These are phyloP conservation scores for Paraleonurus japonicus DNA, from an alignment of 257 asterid species.

Conservation along the genomic window DNA sequence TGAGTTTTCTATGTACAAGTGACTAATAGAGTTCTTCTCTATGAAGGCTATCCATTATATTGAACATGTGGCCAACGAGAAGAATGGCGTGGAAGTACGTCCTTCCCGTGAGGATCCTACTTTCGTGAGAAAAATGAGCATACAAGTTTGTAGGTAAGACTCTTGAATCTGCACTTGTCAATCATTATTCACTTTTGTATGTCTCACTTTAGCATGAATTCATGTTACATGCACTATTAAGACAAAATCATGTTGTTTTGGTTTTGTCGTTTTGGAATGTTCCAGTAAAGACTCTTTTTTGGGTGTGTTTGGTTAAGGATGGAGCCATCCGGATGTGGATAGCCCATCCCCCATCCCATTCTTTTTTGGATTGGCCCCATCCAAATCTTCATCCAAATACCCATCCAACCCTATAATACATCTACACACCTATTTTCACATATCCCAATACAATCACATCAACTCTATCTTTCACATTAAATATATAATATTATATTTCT, in stretches of 20 bases:
- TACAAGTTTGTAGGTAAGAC: constrained; percentile 35
- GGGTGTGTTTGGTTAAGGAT: no score
- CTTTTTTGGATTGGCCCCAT: no score
- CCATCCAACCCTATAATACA: no score
- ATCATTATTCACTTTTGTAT: background rate
- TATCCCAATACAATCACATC: no score
- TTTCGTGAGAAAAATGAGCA: constrained; percentile 30
- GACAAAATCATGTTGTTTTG: background rate
- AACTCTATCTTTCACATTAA: no score
- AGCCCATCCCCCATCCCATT: no score
- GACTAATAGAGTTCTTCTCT: background rate
- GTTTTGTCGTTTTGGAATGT: background rate
- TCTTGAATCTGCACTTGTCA: constrained; percentile 12
- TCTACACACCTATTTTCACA: no score
- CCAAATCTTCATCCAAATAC: no score
- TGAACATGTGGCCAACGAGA: constrained; percentile 34
- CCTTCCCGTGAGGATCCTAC: constrained; percentile 25
- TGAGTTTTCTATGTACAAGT: background rate
- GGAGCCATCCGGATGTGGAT: no score
- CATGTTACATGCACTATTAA: constrained; percentile 2
- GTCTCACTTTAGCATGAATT: background rate
- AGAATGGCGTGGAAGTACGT: constrained; percentile 5
- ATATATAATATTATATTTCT: no score
- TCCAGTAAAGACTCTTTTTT: background rate
- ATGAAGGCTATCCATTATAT: constrained; percentile 40